Evolutionary conservation across 768 basidiomycete species (phyloP).

Genomic region (Tulasnella sp.): DNA sequence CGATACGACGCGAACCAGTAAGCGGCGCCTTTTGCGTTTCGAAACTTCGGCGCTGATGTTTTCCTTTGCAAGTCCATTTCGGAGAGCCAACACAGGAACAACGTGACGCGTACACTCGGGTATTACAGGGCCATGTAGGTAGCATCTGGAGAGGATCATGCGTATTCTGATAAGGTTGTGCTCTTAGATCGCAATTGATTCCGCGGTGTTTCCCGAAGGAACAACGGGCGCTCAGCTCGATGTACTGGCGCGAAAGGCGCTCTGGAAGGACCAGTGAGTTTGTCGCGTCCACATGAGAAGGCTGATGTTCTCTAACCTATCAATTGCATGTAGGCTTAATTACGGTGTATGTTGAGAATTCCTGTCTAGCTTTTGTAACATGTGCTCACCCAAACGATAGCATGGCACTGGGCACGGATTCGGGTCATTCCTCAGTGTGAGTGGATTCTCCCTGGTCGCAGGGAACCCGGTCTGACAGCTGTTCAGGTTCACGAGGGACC

Average conservation of each 20-base stretch:
- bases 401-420: constrained; percentile 92
- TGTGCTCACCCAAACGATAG: constrained; percentile 30
- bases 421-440: constrained; percentile 60
- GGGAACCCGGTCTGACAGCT: neutral
- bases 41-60: constrained; percentile 51
- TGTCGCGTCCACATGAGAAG: neutral
- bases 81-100: constrained; percentile 80
- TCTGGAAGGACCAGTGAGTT: constrained; percentile 67
- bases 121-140: constrained; percentile 91
- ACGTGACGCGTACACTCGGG: constrained; percentile 86
- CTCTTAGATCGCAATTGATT: constrained; percentile 72
- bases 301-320: neutral
- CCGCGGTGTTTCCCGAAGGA: constrained; percentile 82
- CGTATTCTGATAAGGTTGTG: constrained; percentile 23
- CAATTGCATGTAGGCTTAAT: constrained; percentile 25
- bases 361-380: neutral
- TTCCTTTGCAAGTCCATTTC: constrained; percentile 71
- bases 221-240: constrained; percentile 78
- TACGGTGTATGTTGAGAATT: constrained; percentile 25
- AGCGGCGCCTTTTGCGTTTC: neutral
- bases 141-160: constrained; percentile 11
- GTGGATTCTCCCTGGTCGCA: neutral
- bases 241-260: constrained; percentile 77
- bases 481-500: constrained; percentile 58
- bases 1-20: constrained; percentile 40